Percentiles rank a stretch among this genome's conserved stretches.
Conservation (phyloP, 371 early-diverging fungal species). For the Haplosporangium sp. region DNA sequence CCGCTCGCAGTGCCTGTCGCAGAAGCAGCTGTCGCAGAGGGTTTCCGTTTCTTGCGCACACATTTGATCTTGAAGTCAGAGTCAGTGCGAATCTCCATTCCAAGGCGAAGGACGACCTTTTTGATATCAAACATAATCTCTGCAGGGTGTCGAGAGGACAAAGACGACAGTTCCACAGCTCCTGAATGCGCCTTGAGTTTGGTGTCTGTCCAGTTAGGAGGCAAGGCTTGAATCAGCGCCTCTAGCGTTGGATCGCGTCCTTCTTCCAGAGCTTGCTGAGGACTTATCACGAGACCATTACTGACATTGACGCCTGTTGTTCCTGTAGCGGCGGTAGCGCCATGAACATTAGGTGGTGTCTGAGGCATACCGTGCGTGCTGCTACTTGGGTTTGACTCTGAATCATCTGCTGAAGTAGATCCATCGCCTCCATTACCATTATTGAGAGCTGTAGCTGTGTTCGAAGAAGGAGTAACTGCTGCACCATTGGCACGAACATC, state of each 20-base stretch:
- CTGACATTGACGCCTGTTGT: neutral
- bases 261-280: slow-evolving; percentile 20
- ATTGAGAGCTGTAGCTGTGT: neutral
- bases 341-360: neutral
- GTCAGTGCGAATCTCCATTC: slow-evolving; percentile 77
- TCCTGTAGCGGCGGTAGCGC: neutral
- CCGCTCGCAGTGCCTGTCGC: neutral
- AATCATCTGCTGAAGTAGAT: slow-evolving; percentile 2
- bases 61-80: slow-evolving; percentile 81
- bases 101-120: slow-evolving; percentile 68
- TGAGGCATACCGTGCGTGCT: slow-evolving; percentile 5
- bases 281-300: slow-evolving; percentile 5
- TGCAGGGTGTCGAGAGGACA: slow-evolving; percentile 77
- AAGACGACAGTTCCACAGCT: slow-evolving; percentile 78
- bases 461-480: neutral
- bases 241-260: slow-evolving; percentile 22
- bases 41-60: slow-evolving; percentile 65
- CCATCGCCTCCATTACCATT: slow-evolving; percentile 9
- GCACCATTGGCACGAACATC: slow-evolving; percentile 10
- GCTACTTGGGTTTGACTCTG: slow-evolving; percentile 10
- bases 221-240: slow-evolving; percentile 36
- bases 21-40: neutral
- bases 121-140: slow-evolving; percentile 77
- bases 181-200: slow-evolving; percentile 82
- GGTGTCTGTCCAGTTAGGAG: slow-evolving; percentile 55